Percentiles rank a stretch among this genome's conserved stretches.
Evolutionary conservation across 2,329 filamentous ascomycete species (phyloP).

Genomic region (Ophiostoma novo-ulmi): DNA sequence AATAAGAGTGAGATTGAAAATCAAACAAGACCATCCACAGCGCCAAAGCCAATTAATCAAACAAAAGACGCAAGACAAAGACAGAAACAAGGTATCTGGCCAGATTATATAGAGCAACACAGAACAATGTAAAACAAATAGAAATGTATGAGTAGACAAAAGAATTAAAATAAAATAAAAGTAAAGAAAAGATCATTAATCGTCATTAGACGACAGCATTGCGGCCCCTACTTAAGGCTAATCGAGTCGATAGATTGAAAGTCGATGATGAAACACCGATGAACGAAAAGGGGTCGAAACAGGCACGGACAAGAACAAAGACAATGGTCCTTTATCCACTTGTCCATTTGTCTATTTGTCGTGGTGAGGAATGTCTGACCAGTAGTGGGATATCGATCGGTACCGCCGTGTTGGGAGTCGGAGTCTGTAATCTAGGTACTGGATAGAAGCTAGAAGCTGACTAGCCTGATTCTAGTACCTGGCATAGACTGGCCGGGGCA

Average conservation of each 20-base stretch:
- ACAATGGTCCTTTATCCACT: not conserved
- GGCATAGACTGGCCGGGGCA: conserved; percentile 5
- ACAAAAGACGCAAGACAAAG: not conserved
- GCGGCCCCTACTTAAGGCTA: not conserved
- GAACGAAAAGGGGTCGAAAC: not conserved
- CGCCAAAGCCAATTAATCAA: not conserved
- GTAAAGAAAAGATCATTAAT: not conserved
- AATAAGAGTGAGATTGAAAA: not conserved
- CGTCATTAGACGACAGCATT: conserved; percentile 5
- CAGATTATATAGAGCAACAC: not conserved
- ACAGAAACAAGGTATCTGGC: not conserved
- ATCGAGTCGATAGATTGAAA: not conserved
- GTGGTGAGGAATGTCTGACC: not conserved
- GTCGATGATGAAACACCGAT: not conserved
- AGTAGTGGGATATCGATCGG: not conserved
- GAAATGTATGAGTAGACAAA: not conserved
- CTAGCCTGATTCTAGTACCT: not conserved
- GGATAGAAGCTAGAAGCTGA: not conserved
- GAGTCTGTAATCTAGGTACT: not conserved
- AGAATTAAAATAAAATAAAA: not conserved
- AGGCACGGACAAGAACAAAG: not conserved
- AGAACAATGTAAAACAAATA: not conserved
- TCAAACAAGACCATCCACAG: not conserved
- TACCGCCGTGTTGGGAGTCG: not conserved
- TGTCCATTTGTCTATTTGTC: not conserved